A percentile compares a stretch with the other conserved stretches of the same genome.
These are phyloP conservation scores for Talaromyces sp. DNA, from an alignment of 2,329 filamentous ascomycete genomes.

Conservation along the genomic window DNA sequence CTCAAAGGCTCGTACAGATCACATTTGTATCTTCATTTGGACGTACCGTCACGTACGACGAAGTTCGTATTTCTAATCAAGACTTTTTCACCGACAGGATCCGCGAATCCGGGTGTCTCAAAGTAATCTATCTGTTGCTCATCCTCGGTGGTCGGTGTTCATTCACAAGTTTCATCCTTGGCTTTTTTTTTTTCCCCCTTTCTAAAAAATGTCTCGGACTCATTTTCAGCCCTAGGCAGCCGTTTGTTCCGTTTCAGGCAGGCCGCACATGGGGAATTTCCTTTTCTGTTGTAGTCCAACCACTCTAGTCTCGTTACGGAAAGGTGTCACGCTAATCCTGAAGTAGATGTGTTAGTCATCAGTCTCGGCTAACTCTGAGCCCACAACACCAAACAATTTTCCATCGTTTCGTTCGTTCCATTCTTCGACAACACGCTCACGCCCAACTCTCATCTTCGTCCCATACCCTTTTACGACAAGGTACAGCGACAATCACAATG, in stretches of 20 bases:
- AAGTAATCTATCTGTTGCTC: background rate
- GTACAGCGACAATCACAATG: slow-evolving; percentile 12
- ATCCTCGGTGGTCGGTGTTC: no score
- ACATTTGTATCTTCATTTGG: no score
- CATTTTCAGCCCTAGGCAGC: background rate
- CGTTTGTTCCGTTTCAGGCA: background rate
- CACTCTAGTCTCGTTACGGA: no score
- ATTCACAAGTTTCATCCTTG: no score
- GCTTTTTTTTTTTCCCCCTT: background rate
- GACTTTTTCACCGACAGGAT: no score
- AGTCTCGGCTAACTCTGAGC: background rate
- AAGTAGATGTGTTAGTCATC: background rate
- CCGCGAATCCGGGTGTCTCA: no score
- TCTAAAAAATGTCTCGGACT: background rate
- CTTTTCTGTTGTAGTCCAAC: background rate
- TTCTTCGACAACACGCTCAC: background rate
- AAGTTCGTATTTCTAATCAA: no score
- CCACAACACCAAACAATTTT: slow-evolving; percentile 4
- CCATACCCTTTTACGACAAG: slow-evolving; percentile 4
- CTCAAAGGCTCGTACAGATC: no score
- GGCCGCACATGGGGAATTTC: background rate
- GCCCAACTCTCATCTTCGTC: background rate
- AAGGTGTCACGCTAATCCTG: background rate
- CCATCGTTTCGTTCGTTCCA: background rate
- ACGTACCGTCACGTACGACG: no score